Evolutionary conservation across 2,329 filamentous ascomycete genomes (phyloP), one percentile per base, ranked within the genome.

Genomic region (Ceratocystis destructans): DNA sequence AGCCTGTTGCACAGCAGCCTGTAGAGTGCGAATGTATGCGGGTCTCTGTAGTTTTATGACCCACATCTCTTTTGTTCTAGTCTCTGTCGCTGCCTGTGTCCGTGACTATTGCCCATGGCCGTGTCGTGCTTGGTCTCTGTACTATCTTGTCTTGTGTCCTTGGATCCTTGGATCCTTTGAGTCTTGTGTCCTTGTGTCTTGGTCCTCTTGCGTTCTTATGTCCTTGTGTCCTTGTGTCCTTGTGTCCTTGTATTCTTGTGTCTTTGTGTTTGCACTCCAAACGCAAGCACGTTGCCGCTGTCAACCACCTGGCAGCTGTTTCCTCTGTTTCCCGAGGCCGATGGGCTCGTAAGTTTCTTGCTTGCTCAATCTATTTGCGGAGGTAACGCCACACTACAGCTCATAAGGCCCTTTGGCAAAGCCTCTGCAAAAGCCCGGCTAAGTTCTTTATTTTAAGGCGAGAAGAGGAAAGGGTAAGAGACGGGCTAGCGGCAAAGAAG

Each of bases 261-360:
- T 28, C 50, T 5, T 15, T 57, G 22, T 31, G 7, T 33, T 15
- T 57, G 50, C 8, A 17, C 8, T 12, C 22, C 50, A 57, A 12
- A 44, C 41, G 4, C 31, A 61, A 61, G 59, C 33, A 61, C 33
- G 33, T 25, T 44, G n/a, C 59, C 59, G 59, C 59, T 61, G 59
- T 44, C 59, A 61, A 44, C 33, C 59, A 61, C 31, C 59, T 61
- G 59, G 59, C 20, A 22, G 20, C 15, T 50, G 46, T 50, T 17
- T 44, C 15, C 33, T 59, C 15, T 28, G 17, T 17, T 7, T 44
- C 15, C 33, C 20, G 59, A 41, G 59, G 50, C 22, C 25, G 50
- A 28, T 20, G 8, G 33, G 50, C 50, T 57, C 25, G 50, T 57
- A 17, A 28, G 25, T 28, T 57, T 3, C 10, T 57, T 22, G 2